These are phyloP conservation scores for Fusarium austroafricanum DNA, from an alignment of 2,329 filamentous ascomycete species.

Conservation along the genomic window DNA sequence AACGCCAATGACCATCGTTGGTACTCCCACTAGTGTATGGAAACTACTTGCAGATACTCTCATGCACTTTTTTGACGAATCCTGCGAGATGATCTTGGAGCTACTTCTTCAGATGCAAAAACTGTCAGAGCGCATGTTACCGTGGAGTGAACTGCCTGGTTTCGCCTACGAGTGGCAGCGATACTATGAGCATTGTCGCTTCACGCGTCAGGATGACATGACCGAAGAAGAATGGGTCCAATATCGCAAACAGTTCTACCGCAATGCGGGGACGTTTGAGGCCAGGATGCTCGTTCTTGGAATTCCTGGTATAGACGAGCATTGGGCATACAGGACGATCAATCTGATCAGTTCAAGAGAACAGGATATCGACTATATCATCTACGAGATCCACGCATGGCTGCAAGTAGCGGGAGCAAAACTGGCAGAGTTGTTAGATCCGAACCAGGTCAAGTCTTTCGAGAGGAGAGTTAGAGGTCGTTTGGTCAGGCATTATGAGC, in stretches of 20 bases:
- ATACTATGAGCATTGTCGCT: neutral
- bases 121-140: neutral
- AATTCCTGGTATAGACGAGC: neutral
- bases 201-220: neutral
- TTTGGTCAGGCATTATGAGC: accelerated
- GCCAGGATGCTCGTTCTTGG: slow-evolving; percentile 6
- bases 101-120: neutral
- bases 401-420: neutral
- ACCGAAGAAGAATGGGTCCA: neutral
- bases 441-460: neutral
- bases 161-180: accelerated
- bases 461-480: neutral
- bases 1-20: accelerated
- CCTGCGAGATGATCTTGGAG: slow-evolving; percentile 1
- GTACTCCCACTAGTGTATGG: neutral
- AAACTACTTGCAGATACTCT: neutral
- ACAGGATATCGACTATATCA: accelerated
- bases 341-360: neutral
- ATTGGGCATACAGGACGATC: slow-evolving; percentile 1
- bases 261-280: neutral
- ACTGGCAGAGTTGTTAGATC: neutral
- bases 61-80: neutral
- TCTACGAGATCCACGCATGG: slow-evolving; percentile 11
- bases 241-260: neutral
- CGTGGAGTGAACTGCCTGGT: neutral